phyloP scores from a whole-genome alignment of 148 eudicot genomes.

The Rhododendron ovatum region DNA sequence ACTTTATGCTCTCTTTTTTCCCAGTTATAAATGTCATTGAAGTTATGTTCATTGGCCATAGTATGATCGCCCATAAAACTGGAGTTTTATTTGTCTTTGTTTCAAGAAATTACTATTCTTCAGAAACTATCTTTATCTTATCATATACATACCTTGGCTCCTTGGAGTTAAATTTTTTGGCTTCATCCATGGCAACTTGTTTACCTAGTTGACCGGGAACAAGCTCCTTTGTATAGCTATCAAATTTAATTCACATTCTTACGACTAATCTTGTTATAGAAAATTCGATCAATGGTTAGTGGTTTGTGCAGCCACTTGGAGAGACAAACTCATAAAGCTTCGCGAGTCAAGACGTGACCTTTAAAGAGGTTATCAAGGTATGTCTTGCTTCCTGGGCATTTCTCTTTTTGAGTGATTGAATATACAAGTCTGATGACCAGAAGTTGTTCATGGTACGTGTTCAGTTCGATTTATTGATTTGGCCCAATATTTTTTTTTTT shows the following conservation, averaged over 20 bases:
- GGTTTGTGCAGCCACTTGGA: conserved; percentile 58
- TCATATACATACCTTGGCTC: not conserved
- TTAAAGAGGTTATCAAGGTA: not conserved
- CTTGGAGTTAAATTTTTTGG: not conserved
- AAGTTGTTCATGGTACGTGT: not conserved
- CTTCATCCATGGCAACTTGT: not conserved
- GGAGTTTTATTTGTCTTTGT: not conserved
- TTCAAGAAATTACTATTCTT: not conserved
- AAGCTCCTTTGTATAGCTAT: not conserved
- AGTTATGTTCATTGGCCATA: not conserved
- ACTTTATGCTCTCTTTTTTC: not conserved
- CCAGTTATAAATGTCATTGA: not conserved
- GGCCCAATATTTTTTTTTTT: not conserved
- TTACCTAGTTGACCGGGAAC: not conserved
- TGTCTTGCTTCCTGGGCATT: not conserved
- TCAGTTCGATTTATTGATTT: not conserved
- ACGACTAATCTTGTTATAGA: not conserved
- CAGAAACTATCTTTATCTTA: not conserved
- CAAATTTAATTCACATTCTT: not conserved
- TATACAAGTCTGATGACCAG: not conserved
- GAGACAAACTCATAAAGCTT: conserved; percentile 50
- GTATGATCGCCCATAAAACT: not conserved
- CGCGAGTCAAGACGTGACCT: conserved; percentile 18
- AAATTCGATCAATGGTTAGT: not conserved
- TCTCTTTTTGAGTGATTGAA: not conserved